Evolutionary conservation across 1,284 basidiomycete species (phyloP).

Genomic region (Somion occarium): DNA sequence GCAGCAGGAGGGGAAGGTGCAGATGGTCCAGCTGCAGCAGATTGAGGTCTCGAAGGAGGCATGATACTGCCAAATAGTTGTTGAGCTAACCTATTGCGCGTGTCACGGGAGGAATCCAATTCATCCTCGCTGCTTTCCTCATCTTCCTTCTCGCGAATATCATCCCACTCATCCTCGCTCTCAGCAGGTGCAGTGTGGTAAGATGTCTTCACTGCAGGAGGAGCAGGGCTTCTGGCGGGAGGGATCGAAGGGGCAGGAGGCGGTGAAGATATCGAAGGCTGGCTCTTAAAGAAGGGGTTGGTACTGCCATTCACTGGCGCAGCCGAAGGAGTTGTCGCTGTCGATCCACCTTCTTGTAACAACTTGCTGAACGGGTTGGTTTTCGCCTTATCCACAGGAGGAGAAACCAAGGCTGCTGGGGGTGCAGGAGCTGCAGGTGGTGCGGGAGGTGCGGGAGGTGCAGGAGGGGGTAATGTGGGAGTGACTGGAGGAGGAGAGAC

Average conservation of each 20-base stretch:
- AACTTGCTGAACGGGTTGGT: constrained; percentile 73
- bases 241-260: constrained; percentile 30
- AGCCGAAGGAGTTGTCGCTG: constrained; percentile 28
- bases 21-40: constrained; percentile 26
- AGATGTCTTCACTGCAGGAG: constrained; percentile 45
- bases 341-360: constrained; percentile 42
- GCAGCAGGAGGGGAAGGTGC: constrained; percentile 30
- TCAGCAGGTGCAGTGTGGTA: constrained; percentile 63
- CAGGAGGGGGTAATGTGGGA: constrained; percentile 10
- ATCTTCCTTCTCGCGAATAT: constrained; percentile 69
- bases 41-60: constrained; percentile 46
- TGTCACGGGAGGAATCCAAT: constrained; percentile 55
- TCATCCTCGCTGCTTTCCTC: constrained; percentile 82
- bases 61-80: constrained; percentile 73
- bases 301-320: constrained; percentile 32
- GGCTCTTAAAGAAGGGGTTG: constrained; percentile 60
- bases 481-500: constrained; percentile 15
- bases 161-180: constrained; percentile 81
- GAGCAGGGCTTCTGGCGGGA: constrained; percentile 29
- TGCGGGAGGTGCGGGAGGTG: constrained; percentile 32
- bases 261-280: constrained; percentile 28
- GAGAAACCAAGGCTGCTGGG: constrained; percentile 22
- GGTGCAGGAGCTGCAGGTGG: constrained; percentile 31
- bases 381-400: constrained; percentile 35
- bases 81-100: constrained; percentile 70